Evolutionary conservation across 352 stramenopile species (phyloP), one percentile per base, ranked within the genome.

Genomic region (Globisporangium cederbergense): DNA sequence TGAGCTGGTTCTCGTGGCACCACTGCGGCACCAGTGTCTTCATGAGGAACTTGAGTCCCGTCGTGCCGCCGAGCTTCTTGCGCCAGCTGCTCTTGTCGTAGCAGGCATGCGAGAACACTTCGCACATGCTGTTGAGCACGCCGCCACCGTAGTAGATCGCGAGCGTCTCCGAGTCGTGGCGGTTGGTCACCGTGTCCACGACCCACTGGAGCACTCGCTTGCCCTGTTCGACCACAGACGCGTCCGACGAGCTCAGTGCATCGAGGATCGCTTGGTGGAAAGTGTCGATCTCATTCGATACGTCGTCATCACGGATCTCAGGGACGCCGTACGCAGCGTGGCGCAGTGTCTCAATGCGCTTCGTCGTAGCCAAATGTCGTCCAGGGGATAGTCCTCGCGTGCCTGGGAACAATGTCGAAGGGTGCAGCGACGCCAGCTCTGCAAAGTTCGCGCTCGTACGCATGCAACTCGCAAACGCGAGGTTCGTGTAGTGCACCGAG

Each of bases 71-170:
- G 9, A 95, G 71, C 60, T 96, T 97, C 46, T 83, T 73, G 9
- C 87, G 81, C 89, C 89, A 97, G 38, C 78, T 91, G 38, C 69
- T 77, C 67, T 95, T 96, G 65, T 96, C 86, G 47, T 95, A 96
- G 52, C 87, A 97, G 2, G 81, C 83, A 30, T 96, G 89, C 16
- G 79, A 76, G 65, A 95, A 93, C 10, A 94, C 77, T 11, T 92
- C 82, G 46, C 84, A 93, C 57, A 95, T 79, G 11, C 62, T 78
- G 59, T 90, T 93, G 58, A 96, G 83, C 36, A 96, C 67, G 11
- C 69, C 86, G 10, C 88, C 88, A 3, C 78, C 81, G 22, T 78
- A 65, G 54, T 91, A 68, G n/a, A 86, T 67, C 47, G 81, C 80
- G 14, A 71, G 18, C 4, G 68, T 70, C 22, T 53, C 54, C 0